A percentile compares a stretch with the other conserved stretches of the same genome.
These are phyloP conservation scores for Paragyromitra xinjiangensis DNA, from an alignment of 495 filamentous ascomycete genomes.

Conservation along the genomic window DNA sequence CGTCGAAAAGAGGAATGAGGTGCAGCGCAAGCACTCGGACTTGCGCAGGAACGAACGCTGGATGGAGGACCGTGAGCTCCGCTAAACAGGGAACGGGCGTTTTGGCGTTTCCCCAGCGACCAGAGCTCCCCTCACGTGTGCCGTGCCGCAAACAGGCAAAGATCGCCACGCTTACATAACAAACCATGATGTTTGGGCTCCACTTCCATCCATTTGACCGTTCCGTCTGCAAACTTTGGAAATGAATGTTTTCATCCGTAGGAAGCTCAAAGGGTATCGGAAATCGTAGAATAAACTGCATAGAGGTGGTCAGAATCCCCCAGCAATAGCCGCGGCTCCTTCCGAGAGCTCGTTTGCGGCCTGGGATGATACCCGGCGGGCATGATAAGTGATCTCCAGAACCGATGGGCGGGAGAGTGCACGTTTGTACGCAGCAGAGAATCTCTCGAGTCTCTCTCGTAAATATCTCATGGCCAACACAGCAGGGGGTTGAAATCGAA, in stretches of 20 bases:
- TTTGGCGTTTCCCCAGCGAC: slow-evolving; percentile 43
- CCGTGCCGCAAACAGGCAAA: background rate
- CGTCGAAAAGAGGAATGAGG: slow-evolving; percentile 36
- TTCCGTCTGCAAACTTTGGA: slow-evolving; percentile 1
- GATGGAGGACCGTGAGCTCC: slow-evolving; percentile 35
- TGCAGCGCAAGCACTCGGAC: slow-evolving; percentile 24
- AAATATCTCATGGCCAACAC: slow-evolving; percentile 52
- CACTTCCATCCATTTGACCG: background rate
- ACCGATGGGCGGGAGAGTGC: slow-evolving; percentile 35
- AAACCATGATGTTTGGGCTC: slow-evolving; percentile 12
- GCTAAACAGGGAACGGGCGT: slow-evolving; percentile 26
- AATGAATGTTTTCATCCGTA: slow-evolving; percentile 37
- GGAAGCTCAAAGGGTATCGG: background rate
- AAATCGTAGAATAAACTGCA: slow-evolving; percentile 23
- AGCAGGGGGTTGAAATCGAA: slow-evolving; percentile 48
- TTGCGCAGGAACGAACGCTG: slow-evolving; percentile 45
- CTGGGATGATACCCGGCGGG: background rate
- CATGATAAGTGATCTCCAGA: background rate
- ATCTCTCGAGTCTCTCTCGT: slow-evolving; percentile 37
- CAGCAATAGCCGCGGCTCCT: background rate
- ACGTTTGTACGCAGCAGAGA: slow-evolving; percentile 41
- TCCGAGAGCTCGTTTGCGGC: background rate
- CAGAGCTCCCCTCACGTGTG: slow-evolving; percentile 36
- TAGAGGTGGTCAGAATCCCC: background rate
- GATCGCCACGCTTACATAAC: slow-evolving; percentile 44